phyloP scores from a whole-genome alignment of 345 rosid species.

The Garcia nutans region DNA sequence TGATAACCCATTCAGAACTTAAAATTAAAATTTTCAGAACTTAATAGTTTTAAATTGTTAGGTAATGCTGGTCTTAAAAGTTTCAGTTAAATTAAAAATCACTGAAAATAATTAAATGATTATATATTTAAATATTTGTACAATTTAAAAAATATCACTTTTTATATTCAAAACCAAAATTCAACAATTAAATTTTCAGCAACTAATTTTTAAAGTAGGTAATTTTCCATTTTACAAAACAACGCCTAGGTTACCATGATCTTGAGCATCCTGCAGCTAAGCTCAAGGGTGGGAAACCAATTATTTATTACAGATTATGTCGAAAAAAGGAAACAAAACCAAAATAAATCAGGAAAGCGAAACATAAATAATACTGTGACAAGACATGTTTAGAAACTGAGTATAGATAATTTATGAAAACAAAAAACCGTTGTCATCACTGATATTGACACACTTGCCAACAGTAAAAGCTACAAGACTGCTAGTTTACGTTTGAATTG shows the following conservation, averaged over 20 bases:
- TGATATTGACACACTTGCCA: not conserved
- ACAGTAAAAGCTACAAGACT: not conserved
- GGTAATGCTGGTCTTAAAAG: too few species aligned
- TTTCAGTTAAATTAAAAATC: too few species aligned
- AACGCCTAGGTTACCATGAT: constrained; percentile 26
- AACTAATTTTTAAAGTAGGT: too few species aligned
- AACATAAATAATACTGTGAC: constrained; percentile 5
- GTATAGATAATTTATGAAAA: not conserved
- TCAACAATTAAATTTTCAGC: too few species aligned
- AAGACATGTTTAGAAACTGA: constrained; percentile 1
- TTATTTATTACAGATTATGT: constrained; percentile 2
- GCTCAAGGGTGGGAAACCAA: constrained; percentile 8
- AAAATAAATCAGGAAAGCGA: constrained; percentile 10
- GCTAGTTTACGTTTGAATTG: not conserved
- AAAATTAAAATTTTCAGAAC: too few species aligned
- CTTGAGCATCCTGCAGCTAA: constrained; percentile 25
- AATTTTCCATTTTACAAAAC: too few species aligned
- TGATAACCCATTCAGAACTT: too few species aligned
- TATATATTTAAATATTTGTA: too few species aligned
- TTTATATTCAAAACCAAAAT: too few species aligned
- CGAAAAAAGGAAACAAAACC: not conserved
- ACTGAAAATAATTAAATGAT: too few species aligned
- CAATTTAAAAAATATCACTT: too few species aligned
- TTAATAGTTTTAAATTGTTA: too few species aligned
- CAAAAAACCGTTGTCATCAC: not conserved